phyloP scores from a whole-genome alignment of 345 rosid species.

The Gossypium rotundifolium region DNA sequence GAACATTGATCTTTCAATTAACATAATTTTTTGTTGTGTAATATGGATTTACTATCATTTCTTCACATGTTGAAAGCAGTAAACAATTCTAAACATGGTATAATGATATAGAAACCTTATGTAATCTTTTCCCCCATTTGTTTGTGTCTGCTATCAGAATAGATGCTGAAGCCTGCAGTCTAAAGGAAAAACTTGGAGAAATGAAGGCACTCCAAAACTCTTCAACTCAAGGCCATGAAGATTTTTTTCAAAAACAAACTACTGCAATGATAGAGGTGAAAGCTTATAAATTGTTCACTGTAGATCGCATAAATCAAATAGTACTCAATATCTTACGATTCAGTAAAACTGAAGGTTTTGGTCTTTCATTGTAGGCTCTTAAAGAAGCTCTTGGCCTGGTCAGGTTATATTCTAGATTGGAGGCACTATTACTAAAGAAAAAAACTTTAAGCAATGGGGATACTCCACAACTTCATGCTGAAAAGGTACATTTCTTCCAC shows the following conservation, averaged over 20 bases:
- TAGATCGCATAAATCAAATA: not conserved
- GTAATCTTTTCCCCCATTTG: slow-evolving; percentile 18
- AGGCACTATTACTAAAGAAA: slow-evolving; percentile 62
- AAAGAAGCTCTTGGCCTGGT: slow-evolving; percentile 55
- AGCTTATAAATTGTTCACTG: slow-evolving; percentile 10
- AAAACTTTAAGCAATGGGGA: slow-evolving; percentile 59
- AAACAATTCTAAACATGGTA: not conserved
- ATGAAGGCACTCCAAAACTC: slow-evolving; percentile 30
- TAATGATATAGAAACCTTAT: not conserved
- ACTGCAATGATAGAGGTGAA: slow-evolving; percentile 49
- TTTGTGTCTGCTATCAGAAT: slow-evolving; percentile 65
- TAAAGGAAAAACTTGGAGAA: slow-evolving; percentile 60
- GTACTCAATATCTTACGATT: not conserved
- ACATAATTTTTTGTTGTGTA: not conserved
- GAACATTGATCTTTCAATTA: not conserved
- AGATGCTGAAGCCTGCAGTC: slow-evolving; percentile 66
- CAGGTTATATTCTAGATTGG: slow-evolving; percentile 55
- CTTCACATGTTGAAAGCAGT: slow-evolving; percentile 2
- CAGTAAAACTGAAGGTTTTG: slow-evolving; percentile 11
- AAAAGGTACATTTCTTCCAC: slow-evolving; percentile 40
- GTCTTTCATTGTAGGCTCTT: slow-evolving; percentile 43
- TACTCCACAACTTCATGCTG: slow-evolving; percentile 49
- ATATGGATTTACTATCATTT: not conserved
- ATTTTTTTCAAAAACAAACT: slow-evolving; percentile 31
- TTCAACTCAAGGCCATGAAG: slow-evolving; percentile 29